phyloP scores from a whole-genome alignment of 108 stramenopile genomes.

The Cyclotella atomus region DNA sequence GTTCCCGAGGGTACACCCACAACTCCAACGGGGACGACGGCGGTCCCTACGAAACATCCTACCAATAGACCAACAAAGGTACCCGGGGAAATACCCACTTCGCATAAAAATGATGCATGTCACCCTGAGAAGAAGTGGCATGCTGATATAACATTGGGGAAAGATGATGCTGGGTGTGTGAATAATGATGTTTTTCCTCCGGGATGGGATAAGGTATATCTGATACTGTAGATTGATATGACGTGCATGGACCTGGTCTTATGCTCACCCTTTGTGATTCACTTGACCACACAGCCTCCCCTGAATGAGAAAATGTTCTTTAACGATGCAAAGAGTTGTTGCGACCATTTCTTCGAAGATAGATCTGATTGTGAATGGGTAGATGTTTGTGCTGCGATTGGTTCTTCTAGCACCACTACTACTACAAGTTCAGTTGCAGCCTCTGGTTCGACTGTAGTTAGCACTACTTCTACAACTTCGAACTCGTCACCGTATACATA shows the following conservation, averaged over 20 bases:
- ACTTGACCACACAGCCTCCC: too few relatives aligned
- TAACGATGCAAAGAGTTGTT: not conserved
- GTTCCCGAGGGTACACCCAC: not conserved
- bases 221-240: too few relatives aligned
- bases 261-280: too few relatives aligned
- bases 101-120: not conserved
- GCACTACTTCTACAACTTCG: not conserved
- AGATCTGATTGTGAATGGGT: not conserved
- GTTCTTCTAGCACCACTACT: not conserved
- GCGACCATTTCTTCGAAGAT: not conserved
- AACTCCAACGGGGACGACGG: not conserved
- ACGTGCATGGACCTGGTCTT: too few relatives aligned
- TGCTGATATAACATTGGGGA: not conserved
- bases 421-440: not conserved
- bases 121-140: not conserved
- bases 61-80: not conserved
- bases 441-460: not conserved
- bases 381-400: not conserved
- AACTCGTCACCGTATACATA: not conserved
- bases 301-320: not conserved
- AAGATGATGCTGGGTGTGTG: not conserved
- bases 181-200: constrained; percentile 3
- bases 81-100: not conserved
- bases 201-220: too few relatives aligned
- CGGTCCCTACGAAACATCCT: not conserved